Conservation (phyloP, 345 rosid genomes). For the Eucalyptus urophylla region DNA sequence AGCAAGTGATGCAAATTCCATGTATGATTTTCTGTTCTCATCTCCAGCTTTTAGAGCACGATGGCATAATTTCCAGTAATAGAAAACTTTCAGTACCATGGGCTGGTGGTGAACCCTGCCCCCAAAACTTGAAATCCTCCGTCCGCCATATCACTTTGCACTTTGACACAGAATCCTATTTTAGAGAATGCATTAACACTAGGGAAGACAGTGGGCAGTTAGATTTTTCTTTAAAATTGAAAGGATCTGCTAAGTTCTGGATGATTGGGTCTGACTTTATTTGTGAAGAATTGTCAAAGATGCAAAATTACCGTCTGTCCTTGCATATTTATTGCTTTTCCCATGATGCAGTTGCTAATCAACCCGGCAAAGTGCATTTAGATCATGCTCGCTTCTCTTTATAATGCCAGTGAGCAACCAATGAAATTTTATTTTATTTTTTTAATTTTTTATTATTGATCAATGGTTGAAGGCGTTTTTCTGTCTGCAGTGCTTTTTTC, state of each 20-base stretch:
- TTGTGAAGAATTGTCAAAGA: neutral
- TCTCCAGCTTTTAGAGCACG: neutral
- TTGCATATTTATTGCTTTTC: neutral
- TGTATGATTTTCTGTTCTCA: slow-evolving; percentile 17
- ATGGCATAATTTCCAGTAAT: neutral
- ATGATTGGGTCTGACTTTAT: neutral
- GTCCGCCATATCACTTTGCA: neutral
- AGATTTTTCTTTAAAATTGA: neutral
- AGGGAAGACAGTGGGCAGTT: neutral
- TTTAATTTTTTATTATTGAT: neutral
- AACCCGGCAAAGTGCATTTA: neutral
- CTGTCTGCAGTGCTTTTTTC: neutral
- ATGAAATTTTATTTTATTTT: neutral
- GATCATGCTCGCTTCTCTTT: neutral
- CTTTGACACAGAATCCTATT: neutral
- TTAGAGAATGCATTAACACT: neutral
- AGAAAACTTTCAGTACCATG: neutral
- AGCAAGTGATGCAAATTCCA: slow-evolving; percentile 19
- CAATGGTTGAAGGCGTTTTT: neutral
- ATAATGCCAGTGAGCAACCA: neutral
- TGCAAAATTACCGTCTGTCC: neutral
- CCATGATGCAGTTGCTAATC: neutral
- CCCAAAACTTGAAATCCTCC: neutral
- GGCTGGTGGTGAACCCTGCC: neutral
- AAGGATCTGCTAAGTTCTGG: neutral